Evolutionary conservation across 352 stramenopile genomes (phyloP), one percentile per base, ranked within the genome.

Genomic region (Blastocystis sp.): DNA sequence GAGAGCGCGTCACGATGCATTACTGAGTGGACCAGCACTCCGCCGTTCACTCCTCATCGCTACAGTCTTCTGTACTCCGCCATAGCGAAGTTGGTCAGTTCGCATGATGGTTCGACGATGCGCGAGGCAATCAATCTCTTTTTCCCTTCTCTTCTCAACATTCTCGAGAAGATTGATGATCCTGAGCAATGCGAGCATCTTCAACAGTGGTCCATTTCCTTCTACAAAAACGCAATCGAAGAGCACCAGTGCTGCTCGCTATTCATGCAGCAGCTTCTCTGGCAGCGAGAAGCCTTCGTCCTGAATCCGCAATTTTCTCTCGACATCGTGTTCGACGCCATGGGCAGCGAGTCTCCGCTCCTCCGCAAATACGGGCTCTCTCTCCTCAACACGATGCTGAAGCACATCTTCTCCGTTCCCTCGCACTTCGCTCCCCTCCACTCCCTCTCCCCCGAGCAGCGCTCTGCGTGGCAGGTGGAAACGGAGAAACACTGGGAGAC

Each of bases 351-450:
- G 29, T 12, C 21, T 29, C 24, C 55, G 13, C 26, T 16, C 12
- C 19, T 85, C 26, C 74, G 74, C 9, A 85, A 85, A 29, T 67
- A 59, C 29, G 60, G 74, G 1, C 24, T 85, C 35, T 26, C 74
- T 3, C 45, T 50, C 24, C 74, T 85, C 21, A 29, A 62, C 41
- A 35, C 4, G 9, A 6, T 85, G 19, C 59, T 85, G 24, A 50
- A 39, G 13, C 41, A 45, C 61, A n/a, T 45, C 37, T 51, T 74
- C 31, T 6, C 63, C 2, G 13, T 24, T 35, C 26, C 39, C 9
- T 13, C 4, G 19, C 6, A 12, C 26, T 74, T 74, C 45, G 9
- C 63, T 4, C 39, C 26, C n/a, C 39, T 74, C 35, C 24, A 35
- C 29, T 13, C n/a, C 9, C 29, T 33, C 3, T 33, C 24, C 10